Evolutionary conservation across 73 alveolate genomes (phyloP).

Genomic region (Diophrys sp.): DNA sequence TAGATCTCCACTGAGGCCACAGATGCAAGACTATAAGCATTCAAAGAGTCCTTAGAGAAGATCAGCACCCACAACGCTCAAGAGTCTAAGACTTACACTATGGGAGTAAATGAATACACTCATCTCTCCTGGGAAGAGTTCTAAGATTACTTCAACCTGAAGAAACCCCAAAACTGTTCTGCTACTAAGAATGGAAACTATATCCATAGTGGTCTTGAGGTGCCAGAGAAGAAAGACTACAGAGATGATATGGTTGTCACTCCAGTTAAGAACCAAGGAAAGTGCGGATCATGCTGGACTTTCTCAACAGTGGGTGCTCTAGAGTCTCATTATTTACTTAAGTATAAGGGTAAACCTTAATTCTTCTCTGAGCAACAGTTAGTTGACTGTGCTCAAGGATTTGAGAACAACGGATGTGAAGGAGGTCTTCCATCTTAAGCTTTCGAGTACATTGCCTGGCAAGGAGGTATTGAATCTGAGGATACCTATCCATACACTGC

Average conservation of each 20-base stretch:
- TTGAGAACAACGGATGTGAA: slow-evolving; percentile 59
- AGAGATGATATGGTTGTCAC: slow-evolving; percentile 45
- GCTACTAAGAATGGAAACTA: neutral
- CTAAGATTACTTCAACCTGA: neutral
- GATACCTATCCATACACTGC: slow-evolving; percentile 61
- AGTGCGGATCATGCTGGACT: slow-evolving; percentile 98
- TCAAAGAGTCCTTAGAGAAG: too few species aligned
- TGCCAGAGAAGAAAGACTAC: slow-evolving; percentile 32
- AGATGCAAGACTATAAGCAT: too few species aligned
- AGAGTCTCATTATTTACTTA: slow-evolving; percentile 52
- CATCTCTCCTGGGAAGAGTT: neutral
- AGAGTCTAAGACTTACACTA: neutral
- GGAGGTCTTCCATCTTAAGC: slow-evolving; percentile 81
- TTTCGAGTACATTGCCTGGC: slow-evolving; percentile 53
- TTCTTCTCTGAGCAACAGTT: slow-evolving; percentile 60
- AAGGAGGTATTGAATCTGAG: slow-evolving; percentile 53
- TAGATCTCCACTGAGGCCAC: too few species aligned
- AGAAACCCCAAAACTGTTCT: neutral
- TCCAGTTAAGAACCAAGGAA: slow-evolving; percentile 60
- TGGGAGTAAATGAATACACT: neutral
- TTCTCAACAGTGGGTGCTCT: slow-evolving; percentile 87
- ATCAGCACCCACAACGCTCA: neutral
- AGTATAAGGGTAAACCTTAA: neutral
- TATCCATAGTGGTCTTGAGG: too few species aligned
- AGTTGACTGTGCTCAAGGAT: slow-evolving; percentile 83